Percentiles rank a stretch among this genome's conserved stretches.
Evolutionary conservation across 768 basidiomycete genomes (phyloP).

Genomic region (Tephrocybe sp.): DNA sequence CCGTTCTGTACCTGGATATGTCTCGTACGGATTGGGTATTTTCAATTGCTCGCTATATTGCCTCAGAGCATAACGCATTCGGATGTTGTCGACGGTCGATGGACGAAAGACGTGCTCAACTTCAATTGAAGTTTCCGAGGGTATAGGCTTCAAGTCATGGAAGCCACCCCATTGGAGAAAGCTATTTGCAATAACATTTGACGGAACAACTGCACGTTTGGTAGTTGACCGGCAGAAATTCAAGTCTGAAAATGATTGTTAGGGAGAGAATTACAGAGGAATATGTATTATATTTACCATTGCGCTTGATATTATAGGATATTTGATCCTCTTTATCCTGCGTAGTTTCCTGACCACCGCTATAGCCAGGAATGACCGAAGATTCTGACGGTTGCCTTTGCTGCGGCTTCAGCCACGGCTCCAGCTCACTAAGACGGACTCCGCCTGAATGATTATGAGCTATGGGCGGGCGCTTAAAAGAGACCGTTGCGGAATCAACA

Average conservation of each 20-base stretch:
- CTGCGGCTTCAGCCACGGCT: slow-evolving; percentile 18
- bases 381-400: slow-evolving; percentile 7
- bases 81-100: slow-evolving; percentile 24
- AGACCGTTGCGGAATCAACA: slow-evolving; percentile 21
- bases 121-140: slow-evolving; percentile 17
- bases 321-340: slow-evolving; percentile 1
- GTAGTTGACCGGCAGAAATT: neutral
- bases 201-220: neutral
- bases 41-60: slow-evolving; percentile 17
- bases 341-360: slow-evolving; percentile 4
- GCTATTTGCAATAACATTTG: neutral
- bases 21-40: slow-evolving; percentile 28
- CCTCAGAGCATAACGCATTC: slow-evolving; percentile 29
- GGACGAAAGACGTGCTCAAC: slow-evolving; percentile 24
- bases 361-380: slow-evolving; percentile 6
- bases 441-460: slow-evolving; percentile 26
- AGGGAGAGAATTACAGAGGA: neutral
- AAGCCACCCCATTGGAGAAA: slow-evolving; percentile 43
- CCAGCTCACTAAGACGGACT: slow-evolving; percentile 36
- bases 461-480: slow-evolving; percentile 25
- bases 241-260: neutral
- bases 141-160: slow-evolving; percentile 28
- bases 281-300: slow-evolving; percentile 12
- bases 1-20: slow-evolving; percentile 3
- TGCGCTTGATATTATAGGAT: slow-evolving; percentile 16